Base-by-base conservation (phyloP, 208 protist species). In the Crithidia expoeki region DNA sequence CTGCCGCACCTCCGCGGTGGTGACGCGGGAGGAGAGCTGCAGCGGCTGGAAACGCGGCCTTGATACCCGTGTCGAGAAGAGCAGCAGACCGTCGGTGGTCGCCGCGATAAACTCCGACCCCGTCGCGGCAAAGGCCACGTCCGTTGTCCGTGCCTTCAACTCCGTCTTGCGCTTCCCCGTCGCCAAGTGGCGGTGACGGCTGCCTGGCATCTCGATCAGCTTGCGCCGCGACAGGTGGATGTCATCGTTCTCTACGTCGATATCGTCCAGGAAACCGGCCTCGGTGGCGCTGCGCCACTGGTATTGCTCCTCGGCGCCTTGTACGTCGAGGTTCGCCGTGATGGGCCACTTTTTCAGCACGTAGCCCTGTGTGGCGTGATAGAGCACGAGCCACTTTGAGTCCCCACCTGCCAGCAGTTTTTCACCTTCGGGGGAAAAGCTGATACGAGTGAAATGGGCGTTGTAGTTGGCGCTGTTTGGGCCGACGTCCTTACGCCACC, bases 281-380 rank as follows among this genome's bases (percentile, higher is more conserved):
- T 97, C 89, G 33, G 85, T 95, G 27, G 85, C 81, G 70, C 72
- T 79, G 62, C 90, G 89, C 86, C 88, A 97, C 68, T 91, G 86
- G 64, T 91, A 97, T 80, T 97, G 92, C 74, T 97, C 92, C 79
- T 97, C 92, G 21, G 88, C 85, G 11, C 92, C 92, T 34, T 91
- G 85, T 19, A 95, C 79, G 63, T 97, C 89, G 25, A 94, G 79
- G 70, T 97, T 97, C 28, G 83, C 88, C 30, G 92, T 94, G 64
- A 97, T 83, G 55, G 92, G 88, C 90, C 92, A 97, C 81, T 97
- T 97, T 63, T 86, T 79, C 42, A 97, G 73, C 63, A 97, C 85
- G 65, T 92, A 95, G 21, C 92, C 92, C 74, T 97, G 92, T 23
- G 75, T 85, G 28, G 92, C 88, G 68, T 97, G 90, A 72, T 95